phyloP scores from a whole-genome alignment of 371 early-diverging fungal species.

The Mortierella sp. region DNA sequence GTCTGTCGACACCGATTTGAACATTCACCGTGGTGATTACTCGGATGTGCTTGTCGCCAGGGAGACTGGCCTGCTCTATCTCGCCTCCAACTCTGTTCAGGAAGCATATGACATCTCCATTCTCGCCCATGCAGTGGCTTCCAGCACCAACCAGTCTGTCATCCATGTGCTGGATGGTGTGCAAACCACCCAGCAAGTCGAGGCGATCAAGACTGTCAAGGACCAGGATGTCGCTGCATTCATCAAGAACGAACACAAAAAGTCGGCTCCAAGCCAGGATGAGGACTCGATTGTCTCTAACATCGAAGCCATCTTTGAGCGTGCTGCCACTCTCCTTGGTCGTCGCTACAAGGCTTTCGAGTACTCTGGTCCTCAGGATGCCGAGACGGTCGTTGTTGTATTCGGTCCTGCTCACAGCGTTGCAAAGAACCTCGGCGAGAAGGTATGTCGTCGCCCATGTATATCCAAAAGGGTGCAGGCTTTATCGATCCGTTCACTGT shows the following conservation, averaged over 20 bases:
- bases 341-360: slow-evolving; percentile 79
- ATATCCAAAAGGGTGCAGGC: too few relatives aligned
- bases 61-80: slow-evolving; percentile 71
- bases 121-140: slow-evolving; percentile 73
- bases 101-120: slow-evolving; percentile 84
- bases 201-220: slow-evolving; percentile 60
- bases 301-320: slow-evolving; percentile 63
- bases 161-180: slow-evolving; percentile 81
- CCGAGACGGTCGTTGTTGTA: slow-evolving; percentile 81
- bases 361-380: slow-evolving; percentile 76
- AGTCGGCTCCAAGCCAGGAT: slow-evolving; percentile 31
- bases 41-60: slow-evolving; percentile 74
- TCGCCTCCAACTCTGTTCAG: slow-evolving; percentile 78
- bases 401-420: slow-evolving; percentile 65
- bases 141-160: slow-evolving; percentile 70
- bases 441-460: slow-evolving; percentile 19
- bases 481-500: too few relatives aligned
- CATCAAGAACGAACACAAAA: slow-evolving; percentile 20
- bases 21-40: slow-evolving; percentile 66
- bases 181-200: slow-evolving; percentile 59
- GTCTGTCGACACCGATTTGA: slow-evolving; percentile 67
- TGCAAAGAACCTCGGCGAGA: slow-evolving; percentile 43
- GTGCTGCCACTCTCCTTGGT: slow-evolving; percentile 58
- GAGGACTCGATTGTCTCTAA: slow-evolving; percentile 47
- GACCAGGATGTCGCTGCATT: slow-evolving; percentile 59